Conservation (phyloP, 768 basidiomycete genomes). For the Trametes cubensis region DNA sequence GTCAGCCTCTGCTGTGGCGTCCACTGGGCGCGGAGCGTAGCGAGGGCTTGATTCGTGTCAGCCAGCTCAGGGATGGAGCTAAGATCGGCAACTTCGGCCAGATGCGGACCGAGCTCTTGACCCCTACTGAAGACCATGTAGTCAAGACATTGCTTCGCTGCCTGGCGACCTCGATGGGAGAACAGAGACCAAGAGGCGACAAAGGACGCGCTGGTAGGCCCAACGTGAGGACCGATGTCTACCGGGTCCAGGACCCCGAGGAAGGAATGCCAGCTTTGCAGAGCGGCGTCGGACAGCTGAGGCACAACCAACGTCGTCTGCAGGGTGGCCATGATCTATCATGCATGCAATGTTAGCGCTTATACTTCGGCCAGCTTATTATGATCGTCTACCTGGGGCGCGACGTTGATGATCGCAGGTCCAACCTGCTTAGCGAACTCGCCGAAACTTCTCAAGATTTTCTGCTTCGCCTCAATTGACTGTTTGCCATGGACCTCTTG, state of each 20-base stretch:
- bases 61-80: constrained; percentile 68
- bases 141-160: constrained; percentile 62
- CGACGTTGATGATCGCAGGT: constrained; percentile 68
- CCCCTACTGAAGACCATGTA: constrained; percentile 71
- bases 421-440: constrained; percentile 72
- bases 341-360: constrained; percentile 13
- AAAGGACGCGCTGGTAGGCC: constrained; percentile 84
- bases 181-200: constrained; percentile 77
- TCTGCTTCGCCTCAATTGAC: constrained; percentile 64
- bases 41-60: constrained; percentile 45
- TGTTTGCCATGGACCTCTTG: constrained; percentile 85
- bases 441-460: constrained; percentile 80
- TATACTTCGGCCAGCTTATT: neutral
- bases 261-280: constrained; percentile 81
- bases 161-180: constrained; percentile 48
- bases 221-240: constrained; percentile 84
- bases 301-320: constrained; percentile 83
- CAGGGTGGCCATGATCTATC: constrained; percentile 92
- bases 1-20: constrained; percentile 57
- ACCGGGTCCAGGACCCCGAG: constrained; percentile 61
- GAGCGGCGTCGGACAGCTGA: constrained; percentile 75
- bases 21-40: constrained; percentile 49
- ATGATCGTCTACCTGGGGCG: constrained; percentile 71
- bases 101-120: constrained; percentile 50
- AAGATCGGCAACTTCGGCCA: constrained; percentile 83